phyloP scores from a whole-genome alignment of 2,329 filamentous ascomycete genomes.

The Parascedosporium putredinis region DNA sequence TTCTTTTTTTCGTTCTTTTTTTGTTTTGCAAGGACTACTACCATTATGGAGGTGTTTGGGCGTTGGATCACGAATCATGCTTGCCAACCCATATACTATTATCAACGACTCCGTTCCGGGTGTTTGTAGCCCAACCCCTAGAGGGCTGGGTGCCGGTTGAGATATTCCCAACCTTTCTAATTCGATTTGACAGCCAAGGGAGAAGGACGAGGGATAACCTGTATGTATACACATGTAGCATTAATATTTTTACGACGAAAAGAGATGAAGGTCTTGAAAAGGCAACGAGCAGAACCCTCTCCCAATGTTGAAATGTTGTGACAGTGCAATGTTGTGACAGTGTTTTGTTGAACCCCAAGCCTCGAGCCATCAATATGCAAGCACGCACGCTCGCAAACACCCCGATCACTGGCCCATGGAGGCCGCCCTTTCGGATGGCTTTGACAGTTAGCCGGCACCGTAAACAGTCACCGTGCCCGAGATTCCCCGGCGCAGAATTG shows the following conservation, averaged over 20 bases:
- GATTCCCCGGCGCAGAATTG: constrained; percentile 56
- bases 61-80: background rate
- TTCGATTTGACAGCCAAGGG: background rate
- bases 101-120: no score
- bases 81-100: background rate
- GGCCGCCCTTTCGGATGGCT: no score
- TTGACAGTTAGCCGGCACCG: constrained; percentile 22
- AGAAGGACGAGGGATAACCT: background rate
- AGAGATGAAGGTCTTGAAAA: background rate
- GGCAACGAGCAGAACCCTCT: no score
- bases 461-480: constrained; percentile 57
- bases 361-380: no score
- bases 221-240: background rate
- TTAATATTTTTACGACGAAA: background rate
- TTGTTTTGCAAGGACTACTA: no score
- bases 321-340: no score
- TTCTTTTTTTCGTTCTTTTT: background rate
- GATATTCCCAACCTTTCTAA: no score
- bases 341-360: no score
- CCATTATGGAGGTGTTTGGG: background rate
- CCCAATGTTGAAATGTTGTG: no score
- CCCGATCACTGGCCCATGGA: no score
- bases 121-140: no score
- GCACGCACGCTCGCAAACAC: no score
- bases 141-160: background rate